Evolutionary conservation across 306 rosid genomes (phyloP), one percentile per base, ranked within the genome.

Genomic region (Astragalus membranaceus): DNA sequence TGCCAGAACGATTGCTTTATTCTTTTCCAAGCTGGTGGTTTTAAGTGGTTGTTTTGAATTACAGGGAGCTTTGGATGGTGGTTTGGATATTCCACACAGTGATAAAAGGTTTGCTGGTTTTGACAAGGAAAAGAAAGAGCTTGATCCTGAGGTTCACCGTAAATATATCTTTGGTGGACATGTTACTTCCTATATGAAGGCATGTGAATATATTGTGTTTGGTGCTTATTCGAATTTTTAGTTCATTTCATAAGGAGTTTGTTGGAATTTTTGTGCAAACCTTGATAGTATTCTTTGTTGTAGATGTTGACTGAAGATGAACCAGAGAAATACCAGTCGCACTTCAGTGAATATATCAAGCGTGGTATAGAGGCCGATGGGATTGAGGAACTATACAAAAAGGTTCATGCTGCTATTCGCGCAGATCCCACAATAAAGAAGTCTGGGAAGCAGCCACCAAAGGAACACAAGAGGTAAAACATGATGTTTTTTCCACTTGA

Each of bases 131-230:
- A 67, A 67, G 11, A 67, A 51, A 10, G 61, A 67, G n/a, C 73
- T 67, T 17, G 68, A 62, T 41, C 32, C 68, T 11, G 68, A 62
- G 51, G 6, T 62, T 41, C 68, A 62, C 36, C 46, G 73, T 14
- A 67, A 67, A 42, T 67, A 67, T 51, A 52, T 67, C 73, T 67
- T 67, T 7, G 73, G 73, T 36, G 73, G 73, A 67, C 73, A 67
- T 17, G 73, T 67, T 67, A 17, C 73, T 51, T 48, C 73, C 23
- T 67, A 67, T 11, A 67, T 67, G 73, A 67, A 67, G 73, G 73
- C 10, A 51, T 10, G 13, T 7, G 7, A 17, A 35, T 48, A 8
- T 20, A 48, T 10, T 37, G 2, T 9, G 7, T 12, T 47, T 14
- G 12, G 10, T 67, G 6, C n/a, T 0, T 67, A 30, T 51, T 11